Percentiles rank a stretch among this genome's conserved stretches.
These are phyloP conservation scores for Russula griseocarnosa DNA, from an alignment of 768 basidiomycete genomes.

Conservation along the genomic window DNA sequence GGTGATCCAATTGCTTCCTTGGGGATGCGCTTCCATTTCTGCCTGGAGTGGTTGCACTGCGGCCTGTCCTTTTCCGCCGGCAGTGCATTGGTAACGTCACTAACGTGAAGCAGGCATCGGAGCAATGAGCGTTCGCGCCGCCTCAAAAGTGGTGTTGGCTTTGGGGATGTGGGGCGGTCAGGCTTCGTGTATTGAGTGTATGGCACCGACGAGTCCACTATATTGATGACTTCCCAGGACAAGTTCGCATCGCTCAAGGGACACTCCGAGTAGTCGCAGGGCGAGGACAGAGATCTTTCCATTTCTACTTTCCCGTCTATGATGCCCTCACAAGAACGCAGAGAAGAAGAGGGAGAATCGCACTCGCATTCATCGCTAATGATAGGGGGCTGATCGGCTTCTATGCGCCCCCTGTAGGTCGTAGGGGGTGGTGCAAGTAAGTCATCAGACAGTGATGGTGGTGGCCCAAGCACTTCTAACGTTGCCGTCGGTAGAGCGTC, in stretches of 20 bases:
- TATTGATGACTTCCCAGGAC: conserved; percentile 13
- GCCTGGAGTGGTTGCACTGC: background rate
- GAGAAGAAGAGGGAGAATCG: background rate
- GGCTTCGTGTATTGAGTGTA: conserved; percentile 4
- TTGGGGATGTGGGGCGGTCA: conserved; percentile 13
- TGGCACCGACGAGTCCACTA: background rate
- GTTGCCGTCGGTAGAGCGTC: background rate
- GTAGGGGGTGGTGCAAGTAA: conserved; percentile 17
- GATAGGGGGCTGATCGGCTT: background rate
- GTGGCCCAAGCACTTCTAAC: background rate
- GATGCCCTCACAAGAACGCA: background rate
- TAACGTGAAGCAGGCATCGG: conserved; percentile 10
- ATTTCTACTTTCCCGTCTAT: background rate
- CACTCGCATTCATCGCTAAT: background rate
- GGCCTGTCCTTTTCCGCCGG: background rate
- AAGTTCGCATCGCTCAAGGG: background rate
- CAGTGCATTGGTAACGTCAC: background rate
- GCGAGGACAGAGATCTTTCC: background rate
- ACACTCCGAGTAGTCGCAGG: background rate
- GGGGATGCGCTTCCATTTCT: conserved; percentile 12
- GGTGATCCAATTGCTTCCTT: conserved; percentile 21
- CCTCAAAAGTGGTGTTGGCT: conserved; percentile 19
- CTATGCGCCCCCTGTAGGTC: conserved; percentile 9
- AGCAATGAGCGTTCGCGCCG: conserved; percentile 23
- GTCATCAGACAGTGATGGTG: conserved; percentile 1